phyloP scores from a whole-genome alignment of 805 yeast species.

The Wickerhamiella azymoides region DNA sequence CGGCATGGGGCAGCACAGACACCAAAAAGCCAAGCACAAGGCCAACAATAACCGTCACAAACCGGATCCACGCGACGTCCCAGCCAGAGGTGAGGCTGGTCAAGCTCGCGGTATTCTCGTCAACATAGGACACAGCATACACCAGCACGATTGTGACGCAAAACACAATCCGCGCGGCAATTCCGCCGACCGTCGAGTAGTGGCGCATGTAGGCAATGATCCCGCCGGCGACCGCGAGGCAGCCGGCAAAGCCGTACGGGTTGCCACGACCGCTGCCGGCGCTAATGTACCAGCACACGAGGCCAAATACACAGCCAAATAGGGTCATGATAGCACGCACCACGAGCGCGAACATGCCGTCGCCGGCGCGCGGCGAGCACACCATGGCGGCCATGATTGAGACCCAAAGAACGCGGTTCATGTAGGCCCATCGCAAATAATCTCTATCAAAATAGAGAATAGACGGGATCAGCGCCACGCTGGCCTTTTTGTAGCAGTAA shows the following conservation, averaged over 20 bases:
- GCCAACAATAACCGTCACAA: constrained; percentile 23
- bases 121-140: constrained; percentile 24
- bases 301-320: constrained; percentile 22
- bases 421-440: constrained; percentile 18
- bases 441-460: constrained; percentile 20
- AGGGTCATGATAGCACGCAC: constrained; percentile 21
- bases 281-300: constrained; percentile 26
- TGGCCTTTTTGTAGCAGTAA: neutral
- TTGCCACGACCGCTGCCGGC: constrained; percentile 22
- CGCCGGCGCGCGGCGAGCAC: constrained; percentile 23
- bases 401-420: constrained; percentile 22
- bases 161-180: constrained; percentile 22
- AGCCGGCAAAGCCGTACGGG: constrained; percentile 24
- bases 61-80: constrained; percentile 25
- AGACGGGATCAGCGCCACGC: constrained; percentile 8
- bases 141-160: constrained; percentile 21
- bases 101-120: constrained; percentile 14
- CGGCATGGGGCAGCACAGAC: constrained; percentile 23
- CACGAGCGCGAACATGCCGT: constrained; percentile 22
- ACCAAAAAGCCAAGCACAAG: constrained; percentile 22
- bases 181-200: constrained; percentile 19
- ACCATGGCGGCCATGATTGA: constrained; percentile 23
- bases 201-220: constrained; percentile 22
- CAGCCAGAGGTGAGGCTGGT: constrained; percentile 21
- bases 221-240: constrained; percentile 18